Conservation (phyloP, 108 stramenopile species). For the Stephanodiscus triporus region DNA sequence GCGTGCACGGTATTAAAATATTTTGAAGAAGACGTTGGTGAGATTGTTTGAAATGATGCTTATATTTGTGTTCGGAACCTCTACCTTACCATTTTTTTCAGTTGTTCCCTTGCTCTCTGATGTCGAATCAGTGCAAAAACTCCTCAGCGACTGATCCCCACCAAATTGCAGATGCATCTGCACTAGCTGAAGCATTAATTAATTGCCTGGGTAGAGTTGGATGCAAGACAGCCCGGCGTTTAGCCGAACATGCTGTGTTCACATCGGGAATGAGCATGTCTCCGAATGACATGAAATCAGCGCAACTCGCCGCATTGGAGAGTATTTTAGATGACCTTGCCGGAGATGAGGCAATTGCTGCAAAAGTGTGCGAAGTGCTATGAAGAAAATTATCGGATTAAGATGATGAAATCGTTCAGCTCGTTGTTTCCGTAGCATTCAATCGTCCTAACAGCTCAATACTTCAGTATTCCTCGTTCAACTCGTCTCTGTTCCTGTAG, state of each 20-base stretch:
- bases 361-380: constrained; percentile 51
- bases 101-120: constrained; percentile 66
- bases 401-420: background rate
- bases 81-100: background rate
- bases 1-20: constrained; percentile 62
- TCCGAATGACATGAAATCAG: constrained; percentile 10
- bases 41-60: background rate
- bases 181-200: constrained; percentile 55
- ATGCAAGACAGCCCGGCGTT: constrained; percentile 69
- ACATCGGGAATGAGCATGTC: constrained; percentile 20
- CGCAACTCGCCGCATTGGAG: constrained; percentile 48
- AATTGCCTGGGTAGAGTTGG: constrained; percentile 57
- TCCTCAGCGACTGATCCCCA: constrained; percentile 55
- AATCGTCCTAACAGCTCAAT: too few species aligned
- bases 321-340: constrained; percentile 62
- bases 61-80: background rate
- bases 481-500: too few species aligned
- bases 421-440: too few species aligned
- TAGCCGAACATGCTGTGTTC: constrained; percentile 68
- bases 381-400: background rate
- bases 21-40: constrained; percentile 77
- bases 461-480: too few species aligned
- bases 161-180: constrained; percentile 28
- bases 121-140: constrained; percentile 44
- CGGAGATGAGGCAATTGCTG: constrained; percentile 54